Evolutionary conservation across 2,329 filamentous ascomycete genomes (phyloP).

Genomic region (Aureobasidium mangrovei): DNA sequence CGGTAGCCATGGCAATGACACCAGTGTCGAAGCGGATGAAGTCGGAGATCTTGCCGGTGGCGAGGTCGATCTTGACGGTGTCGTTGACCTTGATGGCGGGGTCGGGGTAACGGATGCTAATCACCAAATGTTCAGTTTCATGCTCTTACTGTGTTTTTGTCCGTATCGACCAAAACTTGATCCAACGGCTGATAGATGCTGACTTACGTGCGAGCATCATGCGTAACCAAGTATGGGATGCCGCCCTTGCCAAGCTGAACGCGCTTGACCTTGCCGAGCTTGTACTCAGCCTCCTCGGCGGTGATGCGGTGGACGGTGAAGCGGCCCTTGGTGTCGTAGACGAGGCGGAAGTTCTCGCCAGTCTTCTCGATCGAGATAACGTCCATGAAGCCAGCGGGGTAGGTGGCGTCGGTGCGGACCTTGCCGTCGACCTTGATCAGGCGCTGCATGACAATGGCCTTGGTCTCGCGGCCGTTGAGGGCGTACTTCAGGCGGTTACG

Average conservation of each 20-base stretch:
- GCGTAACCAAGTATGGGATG: conserved; percentile 99
- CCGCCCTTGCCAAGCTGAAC: conserved; percentile 98
- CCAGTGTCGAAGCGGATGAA: conserved; percentile 99
- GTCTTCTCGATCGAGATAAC: conserved; percentile 99
- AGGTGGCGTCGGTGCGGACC: conserved; percentile 97
- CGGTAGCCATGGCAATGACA: conserved; percentile 95
- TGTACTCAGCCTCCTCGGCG: conserved; percentile 98
- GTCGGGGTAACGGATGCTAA: conserved; percentile 98
- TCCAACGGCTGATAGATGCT: conserved; percentile 99
- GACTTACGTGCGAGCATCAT: conserved; percentile 99
- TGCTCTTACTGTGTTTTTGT: conserved; percentile 31
- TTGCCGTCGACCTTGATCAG: conserved; percentile 99
- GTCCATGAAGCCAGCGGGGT: conserved; percentile 98
- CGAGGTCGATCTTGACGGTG: conserved; percentile 97
- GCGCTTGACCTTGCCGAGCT: conserved; percentile 99
- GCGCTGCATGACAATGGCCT: conserved; percentile 98
- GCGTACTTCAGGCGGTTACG: conserved; percentile 83
- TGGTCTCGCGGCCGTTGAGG: conserved; percentile 95
- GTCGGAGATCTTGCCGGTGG: conserved; percentile 90
- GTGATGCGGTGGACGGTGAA: conserved; percentile 99
- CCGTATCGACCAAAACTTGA: conserved; percentile 81
- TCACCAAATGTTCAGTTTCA: conserved; percentile 19
- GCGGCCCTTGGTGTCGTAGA: conserved; percentile 99
- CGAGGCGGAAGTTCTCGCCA: conserved; percentile 98
- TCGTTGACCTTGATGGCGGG: conserved; percentile 99